Conservation (phyloP, 139 green algal genomes). For the Haematococcus lacustris region DNA sequence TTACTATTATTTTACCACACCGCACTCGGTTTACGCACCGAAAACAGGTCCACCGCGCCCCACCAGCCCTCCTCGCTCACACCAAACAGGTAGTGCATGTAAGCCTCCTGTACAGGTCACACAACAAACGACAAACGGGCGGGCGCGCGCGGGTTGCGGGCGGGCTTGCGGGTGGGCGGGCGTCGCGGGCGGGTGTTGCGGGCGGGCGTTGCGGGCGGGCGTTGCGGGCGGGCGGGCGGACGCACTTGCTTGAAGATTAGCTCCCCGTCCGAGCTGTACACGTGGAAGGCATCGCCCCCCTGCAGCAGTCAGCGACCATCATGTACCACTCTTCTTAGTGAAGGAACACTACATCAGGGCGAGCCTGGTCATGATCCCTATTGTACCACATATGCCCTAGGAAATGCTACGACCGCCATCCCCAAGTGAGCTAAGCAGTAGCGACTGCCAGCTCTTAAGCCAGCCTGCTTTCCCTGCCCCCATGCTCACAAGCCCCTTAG, state of each 20-base stretch:
- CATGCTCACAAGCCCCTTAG: not conserved
- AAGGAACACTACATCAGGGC: not conserved
- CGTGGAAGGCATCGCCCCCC: slow-evolving; percentile 27
- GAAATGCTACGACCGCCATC: slow-evolving; percentile 13
- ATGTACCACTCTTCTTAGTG: not conserved
- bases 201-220: too few species aligned
- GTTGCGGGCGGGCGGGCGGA: too few species aligned
- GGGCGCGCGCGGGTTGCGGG: too few species aligned
- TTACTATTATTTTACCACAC: too few species aligned
- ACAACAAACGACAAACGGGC: too few species aligned
- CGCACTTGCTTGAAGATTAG: slow-evolving; percentile 27
- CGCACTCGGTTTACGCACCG: too few species aligned
- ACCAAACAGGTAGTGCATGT: slow-evolving; percentile 89
- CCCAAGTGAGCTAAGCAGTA: not conserved
- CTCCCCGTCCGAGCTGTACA: slow-evolving; percentile 43
- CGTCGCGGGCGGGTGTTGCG: too few species aligned
- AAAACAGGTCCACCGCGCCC: slow-evolving; percentile 62
- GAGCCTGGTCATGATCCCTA: not conserved
- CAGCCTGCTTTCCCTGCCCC: not conserved
- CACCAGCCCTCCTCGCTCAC: slow-evolving; percentile 70
- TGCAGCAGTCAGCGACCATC: slow-evolving; percentile 5
- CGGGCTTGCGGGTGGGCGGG: too few species aligned
- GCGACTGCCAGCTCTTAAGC: too few species aligned
- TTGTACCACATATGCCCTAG: slow-evolving; percentile 13
- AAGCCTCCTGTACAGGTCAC: slow-evolving; percentile 67